Evolutionary conservation across 2,329 filamentous ascomycete genomes (phyloP), one percentile per base, ranked within the genome.

Genomic region (Aspergillus caelatus): DNA sequence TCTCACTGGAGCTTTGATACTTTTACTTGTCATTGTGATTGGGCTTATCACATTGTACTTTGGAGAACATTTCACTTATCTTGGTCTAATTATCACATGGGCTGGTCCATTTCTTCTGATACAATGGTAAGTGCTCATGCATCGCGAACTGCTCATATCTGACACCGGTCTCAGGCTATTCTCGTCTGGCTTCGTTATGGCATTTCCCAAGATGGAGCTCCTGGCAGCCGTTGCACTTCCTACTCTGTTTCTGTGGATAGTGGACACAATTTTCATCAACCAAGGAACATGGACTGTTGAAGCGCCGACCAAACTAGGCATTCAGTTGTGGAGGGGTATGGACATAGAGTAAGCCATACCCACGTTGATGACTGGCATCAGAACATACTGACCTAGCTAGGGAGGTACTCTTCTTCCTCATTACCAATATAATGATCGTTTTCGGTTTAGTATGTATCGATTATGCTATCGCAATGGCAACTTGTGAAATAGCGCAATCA

Each of bases 251-350:
- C 82, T 93, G 2, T 92, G 90, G 89, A 71, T 89, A 1, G 88
- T 92, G 12, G 90, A 93, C 67, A 90, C 89, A 4, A 71, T 91
- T 32, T 89, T 89, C 0, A 73, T 93, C 57, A 83, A 83, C 46
- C 80, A 88, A 43, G 90, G 91, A 9, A 92, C 89, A 0, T 93
- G 90, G 91, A 84, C 87, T 1, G 92, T 93, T 57, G 86, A 86
- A 64, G 79, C 81, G 5, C 87, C 85, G 0, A 93, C 90, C 0
- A 92, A 92, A 70, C 82, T 90, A 12, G 87, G 84, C 0, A 71
- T 86, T 45, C 82, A 87, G 55, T 67, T 92, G 7, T 53, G 55
- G 0, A 92, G 88, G 10, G 23, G 16, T 2, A 84, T 93, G 34
- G 91, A 93, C 57, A 81, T 92, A 23, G 91, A 93, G 77, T 79